phyloP scores from a whole-genome alignment of 1,284 basidiomycete species.

The Papiliotrema laurentii region DNA sequence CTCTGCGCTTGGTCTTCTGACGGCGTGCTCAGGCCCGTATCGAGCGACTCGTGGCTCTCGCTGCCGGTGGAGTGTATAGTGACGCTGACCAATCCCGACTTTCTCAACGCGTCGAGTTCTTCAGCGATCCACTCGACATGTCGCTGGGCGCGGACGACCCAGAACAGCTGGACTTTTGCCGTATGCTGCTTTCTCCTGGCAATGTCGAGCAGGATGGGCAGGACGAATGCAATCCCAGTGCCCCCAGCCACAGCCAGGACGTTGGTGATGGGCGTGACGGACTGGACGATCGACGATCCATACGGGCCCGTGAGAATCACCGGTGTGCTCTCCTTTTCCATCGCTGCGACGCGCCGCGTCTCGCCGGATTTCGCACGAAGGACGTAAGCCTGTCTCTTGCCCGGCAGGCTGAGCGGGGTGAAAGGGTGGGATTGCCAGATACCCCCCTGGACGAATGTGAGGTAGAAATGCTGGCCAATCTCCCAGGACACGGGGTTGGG shows the following conservation, averaged over 20 bases:
- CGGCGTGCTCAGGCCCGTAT: neutral
- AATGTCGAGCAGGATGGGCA: conserved; percentile 25
- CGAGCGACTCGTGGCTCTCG: neutral
- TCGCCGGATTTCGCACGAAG: conserved; percentile 28
- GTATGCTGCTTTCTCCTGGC: conserved; percentile 7
- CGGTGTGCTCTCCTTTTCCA: conserved; percentile 10
- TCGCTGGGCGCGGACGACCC: conserved; percentile 19
- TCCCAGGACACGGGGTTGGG: conserved; percentile 10
- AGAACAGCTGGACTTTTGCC: conserved; percentile 19
- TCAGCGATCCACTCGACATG: conserved; percentile 24
- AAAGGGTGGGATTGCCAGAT: conserved; percentile 38
- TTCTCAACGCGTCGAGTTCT: conserved; percentile 19
- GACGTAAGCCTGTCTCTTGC: conserved; percentile 17
- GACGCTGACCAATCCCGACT: conserved; percentile 11
- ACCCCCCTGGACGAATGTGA: conserved; percentile 23
- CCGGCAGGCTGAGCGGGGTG: conserved; percentile 28
- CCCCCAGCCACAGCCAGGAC: conserved; percentile 34
- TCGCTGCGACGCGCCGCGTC: conserved; percentile 16
- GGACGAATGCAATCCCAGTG: conserved; percentile 31
- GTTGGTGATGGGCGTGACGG: conserved; percentile 10
- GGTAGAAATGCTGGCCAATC: conserved; percentile 34
- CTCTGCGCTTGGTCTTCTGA: conserved; percentile 1
- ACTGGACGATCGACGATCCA: conserved; percentile 16
- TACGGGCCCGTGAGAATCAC: conserved; percentile 32
- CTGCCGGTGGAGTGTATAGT: conserved; percentile 19